These are phyloP conservation scores for Tricholoma bakamatsutake DNA, from an alignment of 768 basidiomycete genomes.

Conservation along the genomic window DNA sequence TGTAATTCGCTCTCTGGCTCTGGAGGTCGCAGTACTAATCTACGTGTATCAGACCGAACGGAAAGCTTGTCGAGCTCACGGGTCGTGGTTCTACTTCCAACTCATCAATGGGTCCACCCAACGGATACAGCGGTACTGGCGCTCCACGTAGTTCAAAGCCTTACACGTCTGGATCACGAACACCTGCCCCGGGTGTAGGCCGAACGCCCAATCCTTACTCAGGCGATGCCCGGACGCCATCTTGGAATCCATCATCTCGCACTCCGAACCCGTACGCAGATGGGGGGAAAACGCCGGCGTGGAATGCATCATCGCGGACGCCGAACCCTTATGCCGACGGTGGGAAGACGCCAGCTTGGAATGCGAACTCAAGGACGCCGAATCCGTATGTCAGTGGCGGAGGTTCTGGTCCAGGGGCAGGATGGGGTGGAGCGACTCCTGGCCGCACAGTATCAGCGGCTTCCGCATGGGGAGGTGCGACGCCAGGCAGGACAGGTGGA, in stretches of 20 bases:
- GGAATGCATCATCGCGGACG: slow-evolving; percentile 59
- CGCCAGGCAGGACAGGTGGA: slow-evolving; percentile 30
- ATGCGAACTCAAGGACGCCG: slow-evolving; percentile 56
- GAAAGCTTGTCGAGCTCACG: slow-evolving; percentile 48
- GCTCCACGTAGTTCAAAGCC: slow-evolving; percentile 28
- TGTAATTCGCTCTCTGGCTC: not conserved
- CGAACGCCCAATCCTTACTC: slow-evolving; percentile 71
- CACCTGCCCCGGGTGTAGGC: slow-evolving; percentile 23
- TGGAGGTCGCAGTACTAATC: not conserved
- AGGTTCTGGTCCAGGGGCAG: slow-evolving; percentile 30
- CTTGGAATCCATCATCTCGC: slow-evolving; percentile 49
- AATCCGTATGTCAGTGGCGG: slow-evolving; percentile 56
- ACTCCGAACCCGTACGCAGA: slow-evolving; percentile 69
- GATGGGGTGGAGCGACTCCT: slow-evolving; percentile 30
- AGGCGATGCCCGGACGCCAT: slow-evolving; percentile 50
- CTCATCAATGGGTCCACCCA: slow-evolving; percentile 2
- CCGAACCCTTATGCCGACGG: slow-evolving; percentile 66
- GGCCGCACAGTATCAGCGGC: slow-evolving; percentile 15
- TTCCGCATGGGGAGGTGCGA: slow-evolving; percentile 39
- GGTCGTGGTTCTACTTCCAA: slow-evolving; percentile 15
- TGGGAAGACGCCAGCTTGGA: slow-evolving; percentile 67
- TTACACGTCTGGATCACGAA: slow-evolving; percentile 22
- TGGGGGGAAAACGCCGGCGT: slow-evolving; percentile 58
- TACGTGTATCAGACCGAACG: slow-evolving; percentile 41
- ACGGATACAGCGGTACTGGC: slow-evolving; percentile 14